phyloP scores from a whole-genome alignment of 192 early-diverging fungal species.

The Coemansia sp. region DNA sequence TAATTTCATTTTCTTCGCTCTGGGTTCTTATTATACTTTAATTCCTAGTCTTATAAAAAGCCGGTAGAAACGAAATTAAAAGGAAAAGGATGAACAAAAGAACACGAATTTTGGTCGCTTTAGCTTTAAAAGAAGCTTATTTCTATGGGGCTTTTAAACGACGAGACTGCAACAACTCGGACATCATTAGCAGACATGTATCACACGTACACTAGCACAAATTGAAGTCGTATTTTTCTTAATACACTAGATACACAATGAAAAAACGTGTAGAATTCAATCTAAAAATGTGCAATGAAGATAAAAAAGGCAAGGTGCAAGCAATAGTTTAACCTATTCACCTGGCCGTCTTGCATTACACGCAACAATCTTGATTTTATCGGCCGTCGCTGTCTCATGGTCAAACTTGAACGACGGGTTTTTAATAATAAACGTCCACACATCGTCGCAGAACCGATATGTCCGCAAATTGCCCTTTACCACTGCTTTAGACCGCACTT shows the following conservation, averaged over 20 bases:
- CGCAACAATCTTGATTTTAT: slow-evolving; percentile 95
- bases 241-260: background rate
- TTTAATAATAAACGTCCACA: slow-evolving; percentile 96
- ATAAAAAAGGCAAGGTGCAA: background rate
- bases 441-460: slow-evolving; percentile 96
- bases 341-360: slow-evolving; percentile 80
- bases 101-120: background rate
- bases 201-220: too few species aligned
- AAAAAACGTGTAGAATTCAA: background rate
- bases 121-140: background rate
- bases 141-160: background rate
- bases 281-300: background rate
- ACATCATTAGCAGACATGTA: too few species aligned
- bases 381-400: slow-evolving; percentile 71
- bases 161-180: background rate
- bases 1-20: background rate
- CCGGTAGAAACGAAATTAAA: background rate
- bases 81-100: background rate
- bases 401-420: slow-evolving; percentile 86
- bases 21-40: background rate
- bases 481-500: slow-evolving; percentile 76
- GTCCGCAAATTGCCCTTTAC: slow-evolving; percentile 81
- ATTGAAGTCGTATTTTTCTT: too few species aligned
- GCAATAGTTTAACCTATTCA: slow-evolving; percentile 40
- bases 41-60: background rate